Conservation (phyloP, 140 eudicot genomes). For the Ambrosia hybrid region DNA sequence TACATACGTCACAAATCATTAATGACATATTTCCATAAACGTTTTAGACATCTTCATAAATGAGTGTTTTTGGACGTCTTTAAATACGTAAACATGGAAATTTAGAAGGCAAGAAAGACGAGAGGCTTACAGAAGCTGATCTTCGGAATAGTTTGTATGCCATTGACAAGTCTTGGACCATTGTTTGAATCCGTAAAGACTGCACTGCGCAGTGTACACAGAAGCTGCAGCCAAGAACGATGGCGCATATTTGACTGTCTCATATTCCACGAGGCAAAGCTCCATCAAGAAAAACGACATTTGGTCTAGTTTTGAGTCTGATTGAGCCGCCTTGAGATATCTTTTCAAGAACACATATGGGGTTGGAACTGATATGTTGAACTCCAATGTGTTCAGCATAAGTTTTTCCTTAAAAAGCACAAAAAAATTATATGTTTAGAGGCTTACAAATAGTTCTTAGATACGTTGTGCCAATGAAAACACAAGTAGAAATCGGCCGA, state of each 20-base stretch:
- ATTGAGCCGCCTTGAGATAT: conserved; percentile 85
- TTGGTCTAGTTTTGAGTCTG: conserved; percentile 71
- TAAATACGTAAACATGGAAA: too few species aligned
- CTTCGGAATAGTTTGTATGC: conserved; percentile 68
- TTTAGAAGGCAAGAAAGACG: conserved; percentile 20
- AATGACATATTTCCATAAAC: too few species aligned
- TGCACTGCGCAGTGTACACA: conserved; percentile 80
- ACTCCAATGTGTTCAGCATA: conserved; percentile 78
- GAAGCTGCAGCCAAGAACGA: conserved; percentile 87
- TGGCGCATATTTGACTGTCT: conserved; percentile 67
- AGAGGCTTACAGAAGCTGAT: conserved; percentile 68
- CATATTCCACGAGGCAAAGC: conserved; percentile 80
- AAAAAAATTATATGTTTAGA: neutral
- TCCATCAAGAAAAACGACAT: conserved; percentile 72
- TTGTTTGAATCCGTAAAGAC: conserved; percentile 66
- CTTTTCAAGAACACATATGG: conserved; percentile 82
- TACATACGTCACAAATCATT: too few species aligned
- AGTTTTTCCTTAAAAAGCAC: conserved; percentile 51
- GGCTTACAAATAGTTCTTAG: neutral
- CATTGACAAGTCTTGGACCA: conserved; percentile 84
- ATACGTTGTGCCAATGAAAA: too few species aligned
- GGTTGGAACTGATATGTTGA: conserved; percentile 88
- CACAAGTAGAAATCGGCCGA: too few species aligned
- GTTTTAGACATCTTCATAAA: too few species aligned
- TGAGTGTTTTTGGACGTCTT: too few species aligned